Evolutionary conservation across 2,329 filamentous ascomycete species (phyloP).

Genomic region (Pseudopyricularia javanii): DNA sequence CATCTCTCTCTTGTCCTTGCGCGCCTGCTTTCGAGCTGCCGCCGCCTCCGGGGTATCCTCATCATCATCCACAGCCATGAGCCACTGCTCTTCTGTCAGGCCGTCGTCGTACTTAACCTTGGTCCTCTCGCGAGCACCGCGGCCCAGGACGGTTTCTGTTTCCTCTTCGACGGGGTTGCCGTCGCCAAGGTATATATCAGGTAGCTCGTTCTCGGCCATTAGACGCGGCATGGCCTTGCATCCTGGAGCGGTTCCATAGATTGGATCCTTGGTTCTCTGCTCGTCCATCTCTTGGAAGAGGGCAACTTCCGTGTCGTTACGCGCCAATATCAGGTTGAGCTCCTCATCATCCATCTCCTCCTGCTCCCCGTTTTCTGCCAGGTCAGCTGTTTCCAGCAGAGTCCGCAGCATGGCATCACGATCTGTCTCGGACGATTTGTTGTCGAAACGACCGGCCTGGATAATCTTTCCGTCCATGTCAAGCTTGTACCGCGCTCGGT

Average conservation of each 20-base stretch:
- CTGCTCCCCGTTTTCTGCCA: conserved; percentile 59
- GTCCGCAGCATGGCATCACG: conserved; percentile 94
- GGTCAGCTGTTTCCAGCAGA: conserved; percentile 72
- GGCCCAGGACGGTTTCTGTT: conserved; percentile 63
- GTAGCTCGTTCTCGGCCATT: conserved; percentile 76
- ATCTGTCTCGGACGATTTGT: conserved; percentile 97
- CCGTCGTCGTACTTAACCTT: conserved; percentile 94
- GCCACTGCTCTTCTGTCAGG: conserved; percentile 96
- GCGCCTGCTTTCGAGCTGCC: conserved; percentile 76
- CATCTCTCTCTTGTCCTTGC: conserved; percentile 64
- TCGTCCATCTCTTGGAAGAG: conserved; percentile 77
- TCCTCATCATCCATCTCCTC: conserved; percentile 99
- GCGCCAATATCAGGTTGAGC: conserved; percentile 85
- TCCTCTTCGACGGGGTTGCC: conserved; percentile 74
- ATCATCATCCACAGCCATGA: conserved; percentile 93
- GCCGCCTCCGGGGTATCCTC: conserved; percentile 91
- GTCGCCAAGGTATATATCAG: conserved; percentile 86
- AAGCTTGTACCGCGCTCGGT: conserved; percentile 92
- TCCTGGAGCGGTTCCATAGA: conserved; percentile 57
- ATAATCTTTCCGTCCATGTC: conserved; percentile 99
- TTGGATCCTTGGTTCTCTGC: conserved; percentile 51
- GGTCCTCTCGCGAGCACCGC: conserved; percentile 88
- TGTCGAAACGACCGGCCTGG: conserved; percentile 97
- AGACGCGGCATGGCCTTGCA: conserved; percentile 62
- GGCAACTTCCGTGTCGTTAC: conserved; percentile 65